Base-by-base conservation (phyloP, 192 early-diverging fungal genomes). In the Podila verticillata region DNA sequence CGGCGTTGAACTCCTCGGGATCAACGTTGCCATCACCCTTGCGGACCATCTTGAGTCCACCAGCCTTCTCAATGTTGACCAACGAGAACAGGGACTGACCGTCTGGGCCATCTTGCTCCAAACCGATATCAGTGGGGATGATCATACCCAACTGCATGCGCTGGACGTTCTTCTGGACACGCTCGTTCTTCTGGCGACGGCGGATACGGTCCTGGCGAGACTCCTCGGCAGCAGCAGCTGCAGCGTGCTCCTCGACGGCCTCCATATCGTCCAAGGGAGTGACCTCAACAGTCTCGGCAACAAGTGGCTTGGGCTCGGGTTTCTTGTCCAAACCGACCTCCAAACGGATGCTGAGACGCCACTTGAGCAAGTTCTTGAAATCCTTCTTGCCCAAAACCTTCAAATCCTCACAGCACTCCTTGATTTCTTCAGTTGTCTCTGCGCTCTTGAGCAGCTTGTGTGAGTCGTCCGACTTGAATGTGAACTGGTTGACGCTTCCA, bases 321-420 rank as follows among this genome's bases (percentile, higher is more conserved):
- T 86, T 89, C 68, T 85, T 83, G 48, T 83, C 87, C 7, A 92
- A 58, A 65, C 72, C 81, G 44, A 84, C 78, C 57, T 83, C 78
- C 69, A 91, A 84, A 69, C 95, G 90, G 57, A 98, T 83, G 5
- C 75, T 80, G 17, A 91, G 89, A 49, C 96, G 87, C 98, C 98
- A 99, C 74, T 93, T 94, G 68, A 99, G 89, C 61, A 99, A 78
- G 31, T 73, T 80, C 83, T 95, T 95, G 75, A 98, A 99, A 72
- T 99, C 98, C 81, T 91, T 93, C 73, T 95, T 97, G 30, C 97
- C 96, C 22, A 99, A 85, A 13, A 98, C 93, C 66, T 93, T 92
- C 78, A 99, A 89, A 87, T 99, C 98, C 65, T 88, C 85, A 79
- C 93, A 96, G 39, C 91, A 90, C 4, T 87, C 82, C 73, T 91